Evolutionary conservation across 1,284 basidiomycete genomes (phyloP), one percentile per base, ranked within the genome.

Genomic region (Austroboletus rostrupii): DNA sequence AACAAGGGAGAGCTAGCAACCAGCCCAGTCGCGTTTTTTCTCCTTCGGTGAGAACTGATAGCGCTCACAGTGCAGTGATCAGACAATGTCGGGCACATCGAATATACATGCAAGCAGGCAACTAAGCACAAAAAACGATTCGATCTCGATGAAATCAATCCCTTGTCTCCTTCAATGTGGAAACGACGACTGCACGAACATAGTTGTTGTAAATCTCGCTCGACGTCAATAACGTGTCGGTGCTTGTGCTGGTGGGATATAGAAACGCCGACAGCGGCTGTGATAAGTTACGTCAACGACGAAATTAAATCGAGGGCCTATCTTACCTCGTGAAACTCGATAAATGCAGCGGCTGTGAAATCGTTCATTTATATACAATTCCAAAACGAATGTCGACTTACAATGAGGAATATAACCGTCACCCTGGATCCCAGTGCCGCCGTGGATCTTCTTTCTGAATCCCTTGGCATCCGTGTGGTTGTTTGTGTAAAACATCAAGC

Each of bases 401-500:
- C 83, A 76, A 43, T 75, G 76, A 13, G 76, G 71, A 29, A 69
- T 69, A 61, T 88, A 89, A 11, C 81, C 79, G 56, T 85, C 80
- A 1, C 80, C 77, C 45, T 65, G 65, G n/a, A 72, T 70, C 28
- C 83, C 83, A n/a, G 78, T 80, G 2, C 85, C 85, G 20, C 86
- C 85, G 57, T 90, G 87, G 35, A 87, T 85, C 65, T 78, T 80
- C 72, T 89, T 88, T 43, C 81, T 74, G 35, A 81, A 76, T 23
- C 77, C 80, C 32, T 70, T 73, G 12, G 62, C 62, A 44, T 73
- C 65, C 12, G 81, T 69, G 43, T 77, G 68, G 50, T 77, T 79
- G 61, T 83, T 81, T 3, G 83, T 76, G 62, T 88, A 89, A 60
- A 87, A 82, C 76, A 88, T 87, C 36, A 85, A 75, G 26, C 86